A percentile compares a stretch with the other conserved stretches of the same genome.
phyloP scores from a whole-genome alignment of 805 yeast species.

The Saccharomycopsis sp. region DNA sequence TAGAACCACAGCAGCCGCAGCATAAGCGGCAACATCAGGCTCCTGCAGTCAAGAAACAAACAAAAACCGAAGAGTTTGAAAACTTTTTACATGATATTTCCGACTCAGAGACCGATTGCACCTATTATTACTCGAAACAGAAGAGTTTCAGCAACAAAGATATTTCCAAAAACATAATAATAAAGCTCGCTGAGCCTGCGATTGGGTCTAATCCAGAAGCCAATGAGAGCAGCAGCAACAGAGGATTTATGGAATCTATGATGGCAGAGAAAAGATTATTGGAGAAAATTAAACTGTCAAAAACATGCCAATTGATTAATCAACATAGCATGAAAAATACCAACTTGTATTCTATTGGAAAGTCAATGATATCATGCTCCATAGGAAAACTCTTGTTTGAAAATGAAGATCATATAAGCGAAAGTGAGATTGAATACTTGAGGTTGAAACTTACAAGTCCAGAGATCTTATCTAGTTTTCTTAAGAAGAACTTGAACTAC shows the following conservation, averaged over 20 bases:
- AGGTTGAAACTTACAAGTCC: slow-evolving; percentile 38
- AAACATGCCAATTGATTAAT: slow-evolving; percentile 13
- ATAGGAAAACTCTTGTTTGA: background rate
- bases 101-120: background rate
- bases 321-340: slow-evolving; percentile 4
- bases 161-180: slow-evolving; percentile 11
- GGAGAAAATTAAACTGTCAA: slow-evolving; percentile 10
- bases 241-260: background rate
- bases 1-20: background rate
- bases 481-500: slow-evolving; percentile 23
- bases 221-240: background rate
- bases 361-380: background rate
- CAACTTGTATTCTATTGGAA: slow-evolving; percentile 11
- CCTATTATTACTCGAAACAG: slow-evolving; percentile 6
- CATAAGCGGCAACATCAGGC: background rate
- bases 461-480: slow-evolving; percentile 30
- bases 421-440: slow-evolving; percentile 47
- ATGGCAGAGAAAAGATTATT: slow-evolving; percentile 6
- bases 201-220: background rate
- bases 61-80: background rate
- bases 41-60: background rate
- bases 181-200: slow-evolving; percentile 10
- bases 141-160: slow-evolving; percentile 6
- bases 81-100: background rate
- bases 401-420: background rate